Percentiles rank a stretch among this genome's conserved stretches.
These are phyloP conservation scores for Tricholoma flavovirens DNA, from an alignment of 768 basidiomycete genomes.

Conservation along the genomic window DNA sequence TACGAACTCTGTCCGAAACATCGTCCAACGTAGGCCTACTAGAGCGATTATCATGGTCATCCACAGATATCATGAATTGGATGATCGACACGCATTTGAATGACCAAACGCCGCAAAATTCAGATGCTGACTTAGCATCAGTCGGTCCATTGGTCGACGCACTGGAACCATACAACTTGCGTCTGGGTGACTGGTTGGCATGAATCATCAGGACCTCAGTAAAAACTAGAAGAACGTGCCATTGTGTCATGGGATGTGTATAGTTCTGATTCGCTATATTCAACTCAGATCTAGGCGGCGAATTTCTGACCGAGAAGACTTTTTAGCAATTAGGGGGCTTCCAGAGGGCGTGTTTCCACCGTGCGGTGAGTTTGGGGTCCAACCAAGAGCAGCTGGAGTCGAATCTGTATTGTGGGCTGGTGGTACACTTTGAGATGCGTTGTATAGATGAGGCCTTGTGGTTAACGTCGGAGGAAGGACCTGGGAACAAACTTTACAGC, in stretches of 20 bases:
- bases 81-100: constrained; percentile 2
- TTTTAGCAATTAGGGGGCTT: constrained; percentile 17
- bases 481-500: constrained; percentile 24
- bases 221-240: neutral
- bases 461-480: constrained; percentile 42
- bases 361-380: constrained; percentile 57
- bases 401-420: constrained; percentile 15
- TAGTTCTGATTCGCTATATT: neutral
- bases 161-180: neutral
- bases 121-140: neutral
- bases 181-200: constrained; percentile 23
- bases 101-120: constrained; percentile 1
- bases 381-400: constrained; percentile 28
- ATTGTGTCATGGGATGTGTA: neutral
- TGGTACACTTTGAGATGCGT: constrained; percentile 1
- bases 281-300: constrained; percentile 15
- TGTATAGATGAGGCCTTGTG: constrained; percentile 19
- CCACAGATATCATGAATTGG: constrained; percentile 6
- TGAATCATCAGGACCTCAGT: neutral
- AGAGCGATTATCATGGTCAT: neutral
- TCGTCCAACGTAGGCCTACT: constrained; percentile 4
- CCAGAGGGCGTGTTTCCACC: constrained; percentile 49
- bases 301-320: constrained; percentile 5
- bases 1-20: constrained; percentile 10
- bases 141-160: neutral